Percentiles rank a stretch among this genome's conserved stretches.
Evolutionary conservation across 225 moss, liverwort and hornwort genomes (phyloP).

Genomic region (Marchantia polymorpha): DNA sequence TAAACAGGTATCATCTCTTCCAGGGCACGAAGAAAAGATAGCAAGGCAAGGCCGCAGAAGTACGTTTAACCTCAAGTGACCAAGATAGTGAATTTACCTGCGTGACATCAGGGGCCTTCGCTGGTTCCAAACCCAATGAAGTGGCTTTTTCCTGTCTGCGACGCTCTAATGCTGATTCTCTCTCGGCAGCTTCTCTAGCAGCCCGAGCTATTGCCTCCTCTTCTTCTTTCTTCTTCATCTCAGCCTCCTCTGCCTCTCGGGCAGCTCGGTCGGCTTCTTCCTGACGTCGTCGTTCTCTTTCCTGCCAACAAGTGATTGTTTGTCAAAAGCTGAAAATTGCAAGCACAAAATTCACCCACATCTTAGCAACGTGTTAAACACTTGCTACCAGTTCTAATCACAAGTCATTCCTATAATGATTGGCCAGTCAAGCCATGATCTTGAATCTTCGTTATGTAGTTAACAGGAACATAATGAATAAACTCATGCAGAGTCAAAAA

Average conservation of each 20-base stretch:
- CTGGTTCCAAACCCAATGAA: slow-evolving; percentile 82
- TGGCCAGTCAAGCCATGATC: not conserved
- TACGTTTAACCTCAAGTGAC: not conserved
- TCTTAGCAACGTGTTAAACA: not conserved
- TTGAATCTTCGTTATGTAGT: not conserved
- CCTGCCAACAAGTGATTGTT: slow-evolving; percentile 36
- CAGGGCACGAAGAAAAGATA: not conserved
- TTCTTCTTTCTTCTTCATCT: slow-evolving; percentile 66
- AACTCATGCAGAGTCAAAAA: not conserved
- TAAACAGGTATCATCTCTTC: too few relatives aligned
- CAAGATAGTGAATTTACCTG: slow-evolving; percentile 34
- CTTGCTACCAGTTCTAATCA: too few relatives aligned
- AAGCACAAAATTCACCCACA: not conserved
- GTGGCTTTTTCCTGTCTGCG: slow-evolving; percentile 85
- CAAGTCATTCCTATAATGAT: not conserved
- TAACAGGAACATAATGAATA: not conserved
- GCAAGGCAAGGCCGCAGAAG: not conserved
- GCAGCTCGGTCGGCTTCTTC: slow-evolving; percentile 72
- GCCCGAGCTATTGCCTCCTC: slow-evolving; percentile 67
- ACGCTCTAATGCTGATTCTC: slow-evolving; percentile 61
- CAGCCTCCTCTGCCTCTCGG: slow-evolving; percentile 68
- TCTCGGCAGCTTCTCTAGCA: slow-evolving; percentile 76
- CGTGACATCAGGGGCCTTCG: slow-evolving; percentile 79
- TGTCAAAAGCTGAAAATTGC: not conserved
- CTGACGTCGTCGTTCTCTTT: slow-evolving; percentile 73